Conservation (phyloP, 2,329 filamentous ascomycete genomes). For the Sporothrix mexicana region DNA sequence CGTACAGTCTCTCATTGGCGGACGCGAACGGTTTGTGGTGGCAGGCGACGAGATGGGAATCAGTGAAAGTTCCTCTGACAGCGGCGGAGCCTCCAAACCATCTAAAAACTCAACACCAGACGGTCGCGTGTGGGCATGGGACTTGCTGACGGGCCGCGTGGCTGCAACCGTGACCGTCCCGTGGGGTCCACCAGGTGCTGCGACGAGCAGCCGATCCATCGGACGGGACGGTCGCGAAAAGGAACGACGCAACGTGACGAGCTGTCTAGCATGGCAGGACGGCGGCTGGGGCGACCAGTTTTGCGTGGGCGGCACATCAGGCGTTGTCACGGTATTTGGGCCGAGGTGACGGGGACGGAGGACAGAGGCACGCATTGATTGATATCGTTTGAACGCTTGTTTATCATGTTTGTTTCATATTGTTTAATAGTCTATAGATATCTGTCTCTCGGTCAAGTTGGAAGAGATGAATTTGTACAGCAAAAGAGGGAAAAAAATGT, state of each 20-base stretch:
- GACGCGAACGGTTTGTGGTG: slow-evolving; percentile 76
- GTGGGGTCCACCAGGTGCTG: slow-evolving; percentile 55
- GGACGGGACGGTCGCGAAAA: slow-evolving; percentile 67
- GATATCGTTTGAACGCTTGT: too few species aligned
- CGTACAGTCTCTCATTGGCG: slow-evolving; percentile 76
- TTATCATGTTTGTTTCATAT: slow-evolving; percentile 9
- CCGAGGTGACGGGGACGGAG: slow-evolving; percentile 10
- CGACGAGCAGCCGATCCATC: slow-evolving; percentile 56
- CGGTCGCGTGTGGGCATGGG: slow-evolving; percentile 79
- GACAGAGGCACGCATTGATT: too few species aligned
- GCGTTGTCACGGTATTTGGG: slow-evolving; percentile 68
- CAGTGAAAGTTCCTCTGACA: slow-evolving; percentile 23
- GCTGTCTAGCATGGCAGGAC: slow-evolving; percentile 67
- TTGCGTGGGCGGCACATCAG: slow-evolving; percentile 69
- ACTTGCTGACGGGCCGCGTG: slow-evolving; percentile 75
- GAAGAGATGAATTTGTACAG: slow-evolving; percentile 20
- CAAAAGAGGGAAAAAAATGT: neutral
- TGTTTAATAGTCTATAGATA: slow-evolving; percentile 27
- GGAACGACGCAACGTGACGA: slow-evolving; percentile 64
- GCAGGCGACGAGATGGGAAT: slow-evolving; percentile 75
- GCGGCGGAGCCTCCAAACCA: slow-evolving; percentile 40
- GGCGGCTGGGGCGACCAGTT: slow-evolving; percentile 68
- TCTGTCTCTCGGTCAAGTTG: slow-evolving; percentile 2
- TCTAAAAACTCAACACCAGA: slow-evolving; percentile 47
- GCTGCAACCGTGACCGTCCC: slow-evolving; percentile 66